Conservation (phyloP, 192 early-diverging fungal genomes). For the Oehlia diaphana region DNA sequence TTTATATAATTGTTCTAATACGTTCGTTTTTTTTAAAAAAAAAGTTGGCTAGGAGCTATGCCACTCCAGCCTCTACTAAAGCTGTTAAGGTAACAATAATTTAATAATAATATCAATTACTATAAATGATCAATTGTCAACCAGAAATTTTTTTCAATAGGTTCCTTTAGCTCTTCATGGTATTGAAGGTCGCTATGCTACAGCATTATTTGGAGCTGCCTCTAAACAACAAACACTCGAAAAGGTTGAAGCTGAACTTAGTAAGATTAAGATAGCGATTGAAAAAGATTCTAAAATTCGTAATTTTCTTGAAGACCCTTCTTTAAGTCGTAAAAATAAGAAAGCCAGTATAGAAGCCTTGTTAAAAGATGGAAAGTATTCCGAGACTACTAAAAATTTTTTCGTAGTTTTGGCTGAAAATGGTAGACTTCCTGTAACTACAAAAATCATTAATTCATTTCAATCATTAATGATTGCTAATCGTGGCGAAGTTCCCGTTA, state of each 20-base stretch:
- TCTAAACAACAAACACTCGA: constrained; percentile 77
- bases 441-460: constrained; percentile 80
- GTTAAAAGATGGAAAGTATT: constrained; percentile 65
- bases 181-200: constrained; percentile 97
- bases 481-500: constrained; percentile 84
- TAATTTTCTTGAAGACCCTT: constrained; percentile 83
- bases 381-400: constrained; percentile 86
- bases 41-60: neutral
- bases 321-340: constrained; percentile 79
- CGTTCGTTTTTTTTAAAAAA: neutral
- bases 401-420: constrained; percentile 93
- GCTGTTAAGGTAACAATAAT: neutral
- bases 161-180: constrained; percentile 84
- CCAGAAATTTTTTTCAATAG: constrained; percentile 37
- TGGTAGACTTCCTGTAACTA: constrained; percentile 84
- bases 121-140: neutral
- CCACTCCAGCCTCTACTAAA: neutral
- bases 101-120: neutral
- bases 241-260: constrained; percentile 83
- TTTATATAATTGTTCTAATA: neutral
- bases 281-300: constrained; percentile 71
- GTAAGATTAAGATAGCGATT: constrained; percentile 62
- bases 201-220: constrained; percentile 93
- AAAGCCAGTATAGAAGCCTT: constrained; percentile 70
- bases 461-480: constrained; percentile 83